Evolutionary conservation across 352 stramenopile genomes (phyloP), one percentile per base, ranked within the genome.

Genomic region (Detonula confervacea): DNA sequence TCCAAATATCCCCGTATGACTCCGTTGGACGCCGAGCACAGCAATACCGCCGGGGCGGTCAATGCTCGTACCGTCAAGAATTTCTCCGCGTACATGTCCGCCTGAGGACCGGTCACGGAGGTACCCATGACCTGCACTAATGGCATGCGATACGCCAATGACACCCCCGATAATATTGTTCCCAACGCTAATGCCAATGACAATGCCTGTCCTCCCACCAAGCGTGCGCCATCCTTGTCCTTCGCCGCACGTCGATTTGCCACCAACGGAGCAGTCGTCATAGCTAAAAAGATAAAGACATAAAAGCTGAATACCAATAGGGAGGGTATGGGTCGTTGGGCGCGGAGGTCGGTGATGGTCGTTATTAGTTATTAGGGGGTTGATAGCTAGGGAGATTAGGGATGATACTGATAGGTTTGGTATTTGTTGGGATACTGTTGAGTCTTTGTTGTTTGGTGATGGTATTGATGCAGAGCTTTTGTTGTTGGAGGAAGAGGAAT

Each of bases 331-430:
- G 75, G 66, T 77, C 67, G 33, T 75, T 66, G 12, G 75, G 49
- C 49, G 79, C 55, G 3, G 73, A 80, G 37, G 56, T 93, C 88
- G 2, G 81, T 81, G 8, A 93, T 66, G 2, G 88, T 91, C 82
- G n/a, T n/a, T n/a, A n/a, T n/a, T n/a, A n/a, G n/a, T n/a, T n/a
- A 93, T 88, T 22, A 93, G 44, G 14, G 88, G 88, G 77, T 93
- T 84, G 57, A 93, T 91, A 9, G 90, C 54, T 3, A 93, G 46
- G 8, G 79, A 84, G 4, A 81, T 80, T 14, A 90, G 55, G 7
- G 88, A 84, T 22, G 88, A 87, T 24, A 92, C 62, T 2, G 88
- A 80, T 11, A 93, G 62, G n/a, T 78, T 62, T 2, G 92, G 61
- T 56, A 93, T 91, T 72, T 77, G 39, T 70, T 68, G 44, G 29